These are phyloP conservation scores for Lachnellula cervina DNA, from an alignment of 2,329 filamentous ascomycete species.

Conservation along the genomic window DNA sequence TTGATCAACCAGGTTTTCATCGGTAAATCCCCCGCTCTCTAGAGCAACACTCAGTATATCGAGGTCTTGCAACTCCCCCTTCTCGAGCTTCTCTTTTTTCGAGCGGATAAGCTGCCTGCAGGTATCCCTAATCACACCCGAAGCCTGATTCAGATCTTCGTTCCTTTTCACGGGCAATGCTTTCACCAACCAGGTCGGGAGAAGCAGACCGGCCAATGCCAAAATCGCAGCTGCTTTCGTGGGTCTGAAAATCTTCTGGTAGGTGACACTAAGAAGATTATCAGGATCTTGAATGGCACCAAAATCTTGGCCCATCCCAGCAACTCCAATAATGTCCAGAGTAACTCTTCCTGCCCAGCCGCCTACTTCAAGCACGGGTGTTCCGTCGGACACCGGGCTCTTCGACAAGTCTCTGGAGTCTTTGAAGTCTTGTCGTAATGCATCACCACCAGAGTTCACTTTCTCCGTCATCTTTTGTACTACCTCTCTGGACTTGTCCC, in stretches of 20 bases:
- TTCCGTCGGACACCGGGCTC: conserved; percentile 14
- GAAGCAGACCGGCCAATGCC: conserved; percentile 53
- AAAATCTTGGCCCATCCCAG: conserved; percentile 69
- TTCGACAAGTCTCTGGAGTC: conserved; percentile 29
- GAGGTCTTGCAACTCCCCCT: conserved; percentile 47
- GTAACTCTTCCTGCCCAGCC: conserved; percentile 6
- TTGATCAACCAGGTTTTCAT: conserved; percentile 80
- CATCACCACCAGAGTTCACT: conserved; percentile 35
- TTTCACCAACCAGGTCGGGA: conserved; percentile 58
- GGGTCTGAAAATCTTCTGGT: conserved; percentile 51
- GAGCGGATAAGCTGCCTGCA: conserved; percentile 64
- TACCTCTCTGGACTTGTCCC: conserved; percentile 68
- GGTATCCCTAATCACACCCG: conserved; percentile 55
- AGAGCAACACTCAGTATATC: conserved; percentile 82
- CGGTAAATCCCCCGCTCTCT: conserved; percentile 67
- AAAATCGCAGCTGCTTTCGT: conserved; percentile 49
- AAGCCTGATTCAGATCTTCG: conserved; percentile 53
- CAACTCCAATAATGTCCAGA: conserved; percentile 27
- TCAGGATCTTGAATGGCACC: conserved; percentile 56
- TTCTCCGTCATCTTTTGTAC: conserved; percentile 55
- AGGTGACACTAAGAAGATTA: conserved; percentile 54
- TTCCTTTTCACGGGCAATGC: conserved; percentile 68
- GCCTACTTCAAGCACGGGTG: conserved; percentile 48
- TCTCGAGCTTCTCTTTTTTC: conserved; percentile 57
- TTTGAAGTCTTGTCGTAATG: conserved; percentile 30